phyloP scores from a whole-genome alignment of 495 filamentous ascomycete genomes.

The Pyronema omphalodes region DNA sequence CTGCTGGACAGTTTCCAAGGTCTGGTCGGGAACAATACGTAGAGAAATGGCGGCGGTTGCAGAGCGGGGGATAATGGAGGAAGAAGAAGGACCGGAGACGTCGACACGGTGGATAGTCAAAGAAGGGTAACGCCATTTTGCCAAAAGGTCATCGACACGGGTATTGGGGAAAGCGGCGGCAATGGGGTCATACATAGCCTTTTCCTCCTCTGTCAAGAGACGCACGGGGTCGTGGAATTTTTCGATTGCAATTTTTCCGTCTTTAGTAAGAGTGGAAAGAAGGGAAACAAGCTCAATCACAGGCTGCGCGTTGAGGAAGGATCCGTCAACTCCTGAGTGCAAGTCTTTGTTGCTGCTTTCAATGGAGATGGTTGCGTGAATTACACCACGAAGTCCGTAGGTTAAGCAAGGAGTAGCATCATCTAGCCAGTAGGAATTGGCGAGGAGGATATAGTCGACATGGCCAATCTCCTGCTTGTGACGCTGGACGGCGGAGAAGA shows the following conservation, averaged over 20 bases:
- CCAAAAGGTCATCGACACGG: slow-evolving; percentile 43
- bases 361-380: slow-evolving; percentile 77
- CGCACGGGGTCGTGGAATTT: slow-evolving; percentile 75
- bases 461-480: slow-evolving; percentile 73
- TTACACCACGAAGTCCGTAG: slow-evolving; percentile 84
- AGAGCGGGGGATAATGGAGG: slow-evolving; percentile 70
- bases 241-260: slow-evolving; percentile 41
- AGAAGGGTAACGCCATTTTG: slow-evolving; percentile 88
- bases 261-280: slow-evolving; percentile 57
- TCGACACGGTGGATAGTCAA: slow-evolving; percentile 85
- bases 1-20: slow-evolving; percentile 51
- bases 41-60: slow-evolving; percentile 76
- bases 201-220: slow-evolving; percentile 54
- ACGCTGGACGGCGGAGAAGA: slow-evolving; percentile 55
- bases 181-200: slow-evolving; percentile 68
- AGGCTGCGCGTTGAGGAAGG: slow-evolving; percentile 68
- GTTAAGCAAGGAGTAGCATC: slow-evolving; percentile 89
- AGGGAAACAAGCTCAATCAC: slow-evolving; percentile 75
- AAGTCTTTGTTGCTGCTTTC: slow-evolving; percentile 74
- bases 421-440: slow-evolving; percentile 97
- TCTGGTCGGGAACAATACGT: slow-evolving; percentile 83
- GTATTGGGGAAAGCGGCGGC: slow-evolving; percentile 30
- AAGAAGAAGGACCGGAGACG: slow-evolving; percentile 69
- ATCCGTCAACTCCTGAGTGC: slow-evolving; percentile 90
- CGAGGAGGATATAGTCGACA: slow-evolving; percentile 81